Percentiles rank a stretch among this genome's conserved stretches.
phyloP scores from a whole-genome alignment of 441 rosid genomes.

The Raphanus hybrid region DNA sequence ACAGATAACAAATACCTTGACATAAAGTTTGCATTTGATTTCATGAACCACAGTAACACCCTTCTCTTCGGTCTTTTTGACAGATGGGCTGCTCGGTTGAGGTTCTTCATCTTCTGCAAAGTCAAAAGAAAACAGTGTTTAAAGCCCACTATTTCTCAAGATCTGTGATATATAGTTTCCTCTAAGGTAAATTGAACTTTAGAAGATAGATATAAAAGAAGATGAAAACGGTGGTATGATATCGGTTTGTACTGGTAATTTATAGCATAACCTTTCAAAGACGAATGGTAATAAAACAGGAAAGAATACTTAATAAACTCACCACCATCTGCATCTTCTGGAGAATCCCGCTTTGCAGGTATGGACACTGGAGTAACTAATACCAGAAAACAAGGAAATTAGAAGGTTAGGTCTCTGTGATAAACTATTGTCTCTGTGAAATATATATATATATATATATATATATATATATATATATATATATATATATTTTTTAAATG shows the following conservation, averaged over 20 bases:
- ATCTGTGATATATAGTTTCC: not conserved
- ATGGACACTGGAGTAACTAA: constrained; percentile 62
- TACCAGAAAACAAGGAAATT: constrained; percentile 26
- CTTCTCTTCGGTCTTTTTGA: constrained; percentile 85
- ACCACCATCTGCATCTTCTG: constrained; percentile 77
- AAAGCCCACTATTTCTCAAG: constrained; percentile 17
- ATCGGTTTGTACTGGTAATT: not conserved
- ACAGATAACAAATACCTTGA: constrained; percentile 62
- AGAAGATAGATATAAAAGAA: not conserved
- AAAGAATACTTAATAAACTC: constrained; percentile 33
- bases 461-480: too few species aligned
- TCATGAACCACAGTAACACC: constrained; percentile 85
- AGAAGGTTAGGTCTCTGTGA: constrained; percentile 11
- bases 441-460: too few species aligned
- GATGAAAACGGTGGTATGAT: not conserved
- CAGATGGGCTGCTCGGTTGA: constrained; percentile 93
- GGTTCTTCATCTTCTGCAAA: constrained; percentile 66
- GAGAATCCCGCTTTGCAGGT: constrained; percentile 46
- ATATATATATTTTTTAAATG: too few species aligned
- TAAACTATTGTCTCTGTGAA: constrained; percentile 3
- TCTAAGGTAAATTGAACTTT: constrained; percentile 10
- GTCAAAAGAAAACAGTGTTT: not conserved
- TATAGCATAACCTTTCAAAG: not conserved
- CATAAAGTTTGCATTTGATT: constrained; percentile 96
- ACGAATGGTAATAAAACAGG: not conserved